Evolutionary conservation across 139 green algal species (phyloP), one percentile per base, ranked within the genome.

Genomic region (Eudorina sp.): DNA sequence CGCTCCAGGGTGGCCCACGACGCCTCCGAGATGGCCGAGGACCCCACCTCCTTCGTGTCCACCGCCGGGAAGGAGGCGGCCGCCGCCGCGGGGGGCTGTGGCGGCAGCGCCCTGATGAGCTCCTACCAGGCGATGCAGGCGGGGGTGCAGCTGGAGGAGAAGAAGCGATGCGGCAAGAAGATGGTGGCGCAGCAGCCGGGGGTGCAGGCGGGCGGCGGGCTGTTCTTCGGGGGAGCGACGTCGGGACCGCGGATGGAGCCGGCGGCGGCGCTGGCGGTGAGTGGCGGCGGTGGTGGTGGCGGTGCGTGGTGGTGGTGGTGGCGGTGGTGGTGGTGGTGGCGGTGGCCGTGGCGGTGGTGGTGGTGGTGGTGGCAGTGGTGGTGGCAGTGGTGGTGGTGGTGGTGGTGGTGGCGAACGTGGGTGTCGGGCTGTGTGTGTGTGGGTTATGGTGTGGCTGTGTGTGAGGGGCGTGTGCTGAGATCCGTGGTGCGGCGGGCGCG

Each of bases 91-190:
- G 25, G n/a, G n/a, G n/a, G n/a, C n/a, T n/a, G n/a, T n/a, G n/a
- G n/a, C n/a, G n/a, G n/a, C n/a, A n/a, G 7, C 40, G 41, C 55
- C 45, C 51, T 66, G 45, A 87, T 87, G 81, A 74, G 51, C 62
- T 53, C 81, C 2, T 87, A 78, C 81, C 83, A 88, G 68, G 83
- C 68, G 27, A 72, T 81, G 66, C 51, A 72, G 36, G 68, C 36
- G 51, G 53, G 83, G 7, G 13, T 73, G 29, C 2, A 13, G 0
- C 34, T 81, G 23, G 66, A 80, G 11, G 5, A 62, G 14, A 81
- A 82, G 51, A 81, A 81, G 83, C 48, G 83, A 19, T 82, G 68
- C 3, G 83, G 83, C 16, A 81, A 72, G 68, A 58, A 60, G 36
- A 48, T 55, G 16, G 16, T 88, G 36, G 27, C 31, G 36, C 68